Conservation (phyloP, 2,329 filamentous ascomycete species). For the Fusarium goolgardi region DNA sequence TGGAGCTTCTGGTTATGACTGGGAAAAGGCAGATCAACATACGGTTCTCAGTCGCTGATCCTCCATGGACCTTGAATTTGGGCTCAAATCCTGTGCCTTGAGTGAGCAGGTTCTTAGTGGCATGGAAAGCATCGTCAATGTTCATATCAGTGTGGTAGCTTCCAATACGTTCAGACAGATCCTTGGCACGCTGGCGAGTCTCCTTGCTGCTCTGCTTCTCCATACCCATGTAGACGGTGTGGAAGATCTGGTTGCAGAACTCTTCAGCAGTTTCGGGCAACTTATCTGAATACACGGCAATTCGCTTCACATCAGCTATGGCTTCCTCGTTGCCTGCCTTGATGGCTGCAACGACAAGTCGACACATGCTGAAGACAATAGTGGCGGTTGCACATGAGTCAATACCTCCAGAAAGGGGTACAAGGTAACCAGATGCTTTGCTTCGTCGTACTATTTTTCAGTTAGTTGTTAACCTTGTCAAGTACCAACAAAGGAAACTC, state of each 20-base stretch:
- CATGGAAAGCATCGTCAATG: slow-evolving; percentile 74
- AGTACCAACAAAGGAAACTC: not conserved
- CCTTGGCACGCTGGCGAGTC: slow-evolving; percentile 73
- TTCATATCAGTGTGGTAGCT: slow-evolving; percentile 78
- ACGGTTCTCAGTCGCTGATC: slow-evolving; percentile 59
- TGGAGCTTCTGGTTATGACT: not conserved
- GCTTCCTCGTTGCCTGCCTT: slow-evolving; percentile 35
- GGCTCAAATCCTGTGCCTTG: slow-evolving; percentile 66
- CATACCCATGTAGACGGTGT: slow-evolving; percentile 70
- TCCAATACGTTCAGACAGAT: slow-evolving; percentile 71
- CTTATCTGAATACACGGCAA: slow-evolving; percentile 40
- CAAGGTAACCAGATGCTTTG: slow-evolving; percentile 25
- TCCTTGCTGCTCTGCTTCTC: slow-evolving; percentile 72
- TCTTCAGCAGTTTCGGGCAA: slow-evolving; percentile 68
- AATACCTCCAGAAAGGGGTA: slow-evolving; percentile 38
- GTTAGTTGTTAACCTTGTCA: not conserved
- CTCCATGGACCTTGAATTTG: slow-evolving; percentile 67
- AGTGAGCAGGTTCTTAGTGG: slow-evolving; percentile 65
- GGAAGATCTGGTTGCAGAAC: slow-evolving; percentile 58
- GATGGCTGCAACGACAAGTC: slow-evolving; percentile 56
- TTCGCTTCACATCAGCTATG: slow-evolving; percentile 54
- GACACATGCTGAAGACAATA: slow-evolving; percentile 62
- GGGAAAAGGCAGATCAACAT: not conserved
- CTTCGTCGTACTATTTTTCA: slow-evolving; percentile 21
- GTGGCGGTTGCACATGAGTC: slow-evolving; percentile 43